Percentiles rank a stretch among this genome's conserved stretches.
phyloP scores from a whole-genome alignment of 331 rosid genomes.

The Saraca asoca region DNA sequence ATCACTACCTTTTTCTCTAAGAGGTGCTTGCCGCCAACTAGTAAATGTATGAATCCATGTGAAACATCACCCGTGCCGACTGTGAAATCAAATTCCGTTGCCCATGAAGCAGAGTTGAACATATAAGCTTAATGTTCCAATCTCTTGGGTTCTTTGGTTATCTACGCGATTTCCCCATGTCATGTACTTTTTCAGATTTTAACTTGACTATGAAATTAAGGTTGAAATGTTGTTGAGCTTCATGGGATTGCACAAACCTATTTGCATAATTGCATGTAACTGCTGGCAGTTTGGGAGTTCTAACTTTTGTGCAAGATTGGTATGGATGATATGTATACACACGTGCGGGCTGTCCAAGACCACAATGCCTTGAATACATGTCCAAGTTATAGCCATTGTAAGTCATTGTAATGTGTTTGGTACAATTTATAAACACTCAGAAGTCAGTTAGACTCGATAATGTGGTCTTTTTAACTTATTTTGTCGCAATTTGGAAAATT shows the following conservation, averaged over 20 bases:
- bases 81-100: conserved; percentile 45
- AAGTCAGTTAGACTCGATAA: too few species aligned
- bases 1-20: conserved; percentile 82
- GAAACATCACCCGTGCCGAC: conserved; percentile 50
- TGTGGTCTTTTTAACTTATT: too few species aligned
- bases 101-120: conserved; percentile 43
- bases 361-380: too few species aligned
- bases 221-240: conserved; percentile 8
- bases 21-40: conserved; percentile 82
- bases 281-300: too few species aligned
- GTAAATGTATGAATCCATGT: conserved; percentile 44
- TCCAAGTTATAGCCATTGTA: too few species aligned
- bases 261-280: conserved; percentile 8
- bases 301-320: too few species aligned
- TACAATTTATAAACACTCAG: too few species aligned
- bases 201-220: conserved; percentile 3
- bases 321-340: too few species aligned
- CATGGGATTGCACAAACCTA: background rate
- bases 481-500: too few species aligned
- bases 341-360: too few species aligned
- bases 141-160: background rate
- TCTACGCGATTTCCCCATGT: background rate
- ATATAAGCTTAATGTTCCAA: conserved; percentile 15
- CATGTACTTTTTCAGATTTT: background rate
- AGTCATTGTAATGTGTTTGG: too few species aligned